Evolutionary conservation across 2,329 filamentous ascomycete genomes (phyloP), one percentile per base, ranked within the genome.

Genomic region (Thermothelomyces thermophilus): DNA sequence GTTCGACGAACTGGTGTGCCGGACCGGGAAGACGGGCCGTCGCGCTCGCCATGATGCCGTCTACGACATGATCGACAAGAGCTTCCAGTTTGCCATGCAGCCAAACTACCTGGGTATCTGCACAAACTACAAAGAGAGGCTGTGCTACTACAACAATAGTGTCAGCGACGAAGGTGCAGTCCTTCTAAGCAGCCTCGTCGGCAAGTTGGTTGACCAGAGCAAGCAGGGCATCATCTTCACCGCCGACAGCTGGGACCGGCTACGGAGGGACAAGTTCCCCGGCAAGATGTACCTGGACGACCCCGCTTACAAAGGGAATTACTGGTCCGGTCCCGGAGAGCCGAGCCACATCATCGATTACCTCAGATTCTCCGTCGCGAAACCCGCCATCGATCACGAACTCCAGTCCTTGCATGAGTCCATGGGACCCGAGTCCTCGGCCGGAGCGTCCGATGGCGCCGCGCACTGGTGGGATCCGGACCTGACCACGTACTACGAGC

Each of bases 61-160:
- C 0, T 60, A 67, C 1, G 63, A 69, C 1, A 80, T 84, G 55
- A 60, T 87, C 1, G 58, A 64, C 33, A 63, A 69, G 17, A 74
- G 76, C 3, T 77, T 89, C 40, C 58, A 63, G 0, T 87, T 86
- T 61, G 79, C 78, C 26, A 72, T 80, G 62, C 64, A 74, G 36
- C 71, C 72, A 1, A 75, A 71, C 6, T 66, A 82, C 20, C 71
- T 91, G 2, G 86, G 87, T 0, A 68, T 69, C 0, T 82, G 78
- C 48, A 90, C 86, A 0, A 74, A 70, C 4, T 80, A 75, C 62
- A 84, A 86, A 53, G 82, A 87, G 44, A 71, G 67, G 3, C 65
- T 83, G 0, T 80, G 77, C 30, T 89, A 90, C 53, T 70, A 73
- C 11, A 71, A 75, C 11, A 74, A 76, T 19, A 71, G 65, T 0